Evolutionary conservation across 805 yeast genomes (phyloP).

Genomic region (Lachancea dasiensis): DNA sequence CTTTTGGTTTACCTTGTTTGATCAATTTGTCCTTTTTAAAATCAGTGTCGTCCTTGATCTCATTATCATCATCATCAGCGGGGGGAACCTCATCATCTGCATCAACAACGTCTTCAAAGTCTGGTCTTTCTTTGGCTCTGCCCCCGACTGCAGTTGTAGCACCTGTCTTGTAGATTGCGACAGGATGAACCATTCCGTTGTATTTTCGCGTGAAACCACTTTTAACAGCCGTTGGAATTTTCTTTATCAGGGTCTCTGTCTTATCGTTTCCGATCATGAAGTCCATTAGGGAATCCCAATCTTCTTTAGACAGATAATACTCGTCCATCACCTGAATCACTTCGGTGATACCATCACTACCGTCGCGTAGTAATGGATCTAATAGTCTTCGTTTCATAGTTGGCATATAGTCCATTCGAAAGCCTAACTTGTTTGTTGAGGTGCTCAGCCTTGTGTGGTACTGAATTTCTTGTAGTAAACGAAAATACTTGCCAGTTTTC

Average conservation of each 20-base stretch:
- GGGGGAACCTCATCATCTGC: slow-evolving; percentile 29
- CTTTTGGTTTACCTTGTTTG: slow-evolving; percentile 28
- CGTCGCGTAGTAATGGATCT: slow-evolving; percentile 49
- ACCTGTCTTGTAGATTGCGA: slow-evolving; percentile 74
- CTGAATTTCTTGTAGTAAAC: slow-evolving; percentile 81
- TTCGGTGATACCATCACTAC: slow-evolving; percentile 57
- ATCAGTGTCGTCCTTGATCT: slow-evolving; percentile 29
- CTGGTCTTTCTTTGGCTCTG: slow-evolving; percentile 25
- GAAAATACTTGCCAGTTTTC: slow-evolving; percentile 66
- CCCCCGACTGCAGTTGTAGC: slow-evolving; percentile 39
- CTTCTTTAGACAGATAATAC: slow-evolving; percentile 82
- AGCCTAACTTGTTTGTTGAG: slow-evolving; percentile 64
- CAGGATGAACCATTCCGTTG: slow-evolving; percentile 72
- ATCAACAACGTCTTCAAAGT: slow-evolving; percentile 34
- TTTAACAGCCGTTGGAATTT: slow-evolving; percentile 71
- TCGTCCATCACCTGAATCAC: slow-evolving; percentile 74
- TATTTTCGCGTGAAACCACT: slow-evolving; percentile 82
- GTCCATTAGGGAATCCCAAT: slow-evolving; percentile 86
- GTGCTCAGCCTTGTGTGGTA: slow-evolving; percentile 80
- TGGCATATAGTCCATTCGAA: slow-evolving; percentile 74
- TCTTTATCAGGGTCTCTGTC: slow-evolving; percentile 45
- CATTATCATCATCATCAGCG: slow-evolving; percentile 26
- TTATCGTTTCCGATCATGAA: slow-evolving; percentile 63
- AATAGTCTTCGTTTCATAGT: slow-evolving; percentile 51
- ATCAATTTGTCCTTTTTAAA: slow-evolving; percentile 34